These are phyloP conservation scores for Penicillium paneum DNA, from an alignment of 2,329 filamentous ascomycete genomes.

Conservation along the genomic window DNA sequence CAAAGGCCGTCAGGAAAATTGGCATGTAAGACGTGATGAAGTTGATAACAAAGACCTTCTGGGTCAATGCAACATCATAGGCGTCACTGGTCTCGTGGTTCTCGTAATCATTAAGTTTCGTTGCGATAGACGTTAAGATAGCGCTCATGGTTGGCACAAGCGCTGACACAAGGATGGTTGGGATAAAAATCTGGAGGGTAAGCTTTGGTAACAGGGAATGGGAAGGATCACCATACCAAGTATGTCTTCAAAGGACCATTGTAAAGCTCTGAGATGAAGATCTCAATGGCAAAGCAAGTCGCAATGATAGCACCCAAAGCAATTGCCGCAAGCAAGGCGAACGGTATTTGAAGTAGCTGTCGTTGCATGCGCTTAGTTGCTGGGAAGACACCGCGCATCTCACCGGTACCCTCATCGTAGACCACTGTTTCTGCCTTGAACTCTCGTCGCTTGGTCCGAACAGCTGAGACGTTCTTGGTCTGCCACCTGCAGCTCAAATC, in stretches of 20 bases:
- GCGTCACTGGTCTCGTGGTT: conserved; percentile 89
- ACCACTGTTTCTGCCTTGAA: conserved; percentile 76
- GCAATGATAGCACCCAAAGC: conserved; percentile 83
- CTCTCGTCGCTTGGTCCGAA: conserved; percentile 72
- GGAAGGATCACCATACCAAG: conserved; percentile 55
- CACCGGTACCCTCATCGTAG: conserved; percentile 78
- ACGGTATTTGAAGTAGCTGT: conserved; percentile 83
- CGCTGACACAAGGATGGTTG: conserved; percentile 79
- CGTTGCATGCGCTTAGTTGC: conserved; percentile 72
- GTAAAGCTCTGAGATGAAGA: conserved; percentile 95
- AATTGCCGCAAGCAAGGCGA: conserved; percentile 71
- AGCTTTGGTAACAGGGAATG: conserved; percentile 5
- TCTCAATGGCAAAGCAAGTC: conserved; percentile 88
- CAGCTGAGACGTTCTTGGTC: conserved; percentile 77
- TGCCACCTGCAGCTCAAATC: conserved; percentile 90
- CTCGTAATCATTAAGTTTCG: conserved; percentile 74
- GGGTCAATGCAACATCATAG: conserved; percentile 78
- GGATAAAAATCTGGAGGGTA: conserved; percentile 68
- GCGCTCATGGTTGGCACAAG: conserved; percentile 76
- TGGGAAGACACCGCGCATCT: conserved; percentile 73
- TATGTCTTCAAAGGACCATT: conserved; percentile 83
- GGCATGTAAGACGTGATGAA: conserved; percentile 95
- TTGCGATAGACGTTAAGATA: conserved; percentile 77
- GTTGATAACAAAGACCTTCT: conserved; percentile 96
- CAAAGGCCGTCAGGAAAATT: conserved; percentile 84